Evolutionary conservation across 169 alveolate genomes (phyloP).

Genomic region (Plasmodium malariae): DNA sequence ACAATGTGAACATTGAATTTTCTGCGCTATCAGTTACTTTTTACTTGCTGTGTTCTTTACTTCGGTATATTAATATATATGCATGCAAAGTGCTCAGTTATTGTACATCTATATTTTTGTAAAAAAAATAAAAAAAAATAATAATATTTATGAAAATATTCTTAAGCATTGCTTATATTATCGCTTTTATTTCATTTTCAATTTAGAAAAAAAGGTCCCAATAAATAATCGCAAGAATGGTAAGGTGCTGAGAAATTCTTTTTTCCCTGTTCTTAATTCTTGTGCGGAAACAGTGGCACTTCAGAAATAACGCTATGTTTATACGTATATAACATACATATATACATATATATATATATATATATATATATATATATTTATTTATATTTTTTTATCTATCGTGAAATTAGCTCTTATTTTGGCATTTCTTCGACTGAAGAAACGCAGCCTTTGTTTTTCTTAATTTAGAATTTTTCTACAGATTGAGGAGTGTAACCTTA

Average conservation of each 20-base stretch:
- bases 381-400: no score
- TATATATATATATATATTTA: no score
- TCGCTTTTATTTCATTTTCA: background rate
- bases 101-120: background rate
- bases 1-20: background rate
- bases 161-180: background rate
- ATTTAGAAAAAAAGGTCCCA: background rate
- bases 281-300: no score
- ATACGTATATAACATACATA: no score
- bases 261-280: background rate
- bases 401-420: no score
- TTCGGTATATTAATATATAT: background rate
- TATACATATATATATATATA: no score
- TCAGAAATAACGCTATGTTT: no score
- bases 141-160: background rate
- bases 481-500: background rate
- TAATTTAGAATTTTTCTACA: background rate
- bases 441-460: background rate
- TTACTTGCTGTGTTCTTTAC: background rate
- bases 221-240: background rate
- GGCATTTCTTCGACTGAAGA: background rate
- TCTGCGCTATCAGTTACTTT: background rate
- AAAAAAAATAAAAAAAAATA: no score
- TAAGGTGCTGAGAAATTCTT: background rate
- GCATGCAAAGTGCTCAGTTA: slow-evolving; percentile 26